phyloP scores from a whole-genome alignment of 805 yeast genomes.

The Saccharomycopsis olivae region DNA sequence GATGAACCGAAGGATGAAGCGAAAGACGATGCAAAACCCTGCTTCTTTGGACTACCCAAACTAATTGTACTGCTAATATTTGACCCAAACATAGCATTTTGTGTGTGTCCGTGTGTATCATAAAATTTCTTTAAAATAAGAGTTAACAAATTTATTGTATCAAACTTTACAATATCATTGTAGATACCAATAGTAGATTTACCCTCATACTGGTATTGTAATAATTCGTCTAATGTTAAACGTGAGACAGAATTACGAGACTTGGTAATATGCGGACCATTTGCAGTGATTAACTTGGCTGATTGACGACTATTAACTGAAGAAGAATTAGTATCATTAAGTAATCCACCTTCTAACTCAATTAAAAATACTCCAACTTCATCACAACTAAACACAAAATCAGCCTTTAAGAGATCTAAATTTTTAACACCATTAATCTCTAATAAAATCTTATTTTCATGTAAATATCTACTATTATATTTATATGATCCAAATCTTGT shows the following conservation, averaged over 20 bases:
- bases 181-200: slow-evolving; percentile 44
- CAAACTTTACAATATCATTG: slow-evolving; percentile 57
- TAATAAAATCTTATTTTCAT: slow-evolving; percentile 59
- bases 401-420: slow-evolving; percentile 44
- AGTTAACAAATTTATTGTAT: slow-evolving; percentile 55
- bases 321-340: not conserved
- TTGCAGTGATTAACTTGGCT: not conserved
- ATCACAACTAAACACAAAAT: slow-evolving; percentile 68
- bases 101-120: slow-evolving; percentile 25
- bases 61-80: not conserved
- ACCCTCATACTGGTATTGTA: slow-evolving; percentile 66
- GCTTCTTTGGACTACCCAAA: not conserved
- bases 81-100: not conserved
- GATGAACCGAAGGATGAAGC: not conserved
- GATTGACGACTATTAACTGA: not conserved
- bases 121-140: slow-evolving; percentile 71
- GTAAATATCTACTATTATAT: slow-evolving; percentile 63
- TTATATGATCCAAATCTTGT: slow-evolving; percentile 72
- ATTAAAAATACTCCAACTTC: slow-evolving; percentile 60
- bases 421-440: slow-evolving; percentile 50
- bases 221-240: slow-evolving; percentile 59
- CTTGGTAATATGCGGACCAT: slow-evolving; percentile 2
- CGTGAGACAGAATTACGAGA: slow-evolving; percentile 26
- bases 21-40: not conserved
- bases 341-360: slow-evolving; percentile 47